Percentiles rank a stretch among this genome's conserved stretches.
phyloP scores from a whole-genome alignment of 805 yeast genomes.

The Phaffomyces thermotolerans region DNA sequence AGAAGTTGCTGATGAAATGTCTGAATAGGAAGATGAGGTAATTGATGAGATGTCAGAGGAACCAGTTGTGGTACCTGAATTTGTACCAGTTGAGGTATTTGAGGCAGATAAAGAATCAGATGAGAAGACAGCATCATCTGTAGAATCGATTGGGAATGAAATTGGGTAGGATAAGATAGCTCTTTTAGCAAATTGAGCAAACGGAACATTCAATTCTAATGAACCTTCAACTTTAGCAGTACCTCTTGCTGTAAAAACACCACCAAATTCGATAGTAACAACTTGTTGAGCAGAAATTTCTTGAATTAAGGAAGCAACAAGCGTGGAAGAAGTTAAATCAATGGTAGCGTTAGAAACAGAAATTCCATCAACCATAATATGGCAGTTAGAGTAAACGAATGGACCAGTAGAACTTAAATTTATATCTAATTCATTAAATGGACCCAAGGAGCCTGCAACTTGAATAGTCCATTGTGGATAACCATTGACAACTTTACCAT shows the following conservation, averaged over 20 bases:
- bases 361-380: neutral
- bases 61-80: neutral
- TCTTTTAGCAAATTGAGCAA: neutral
- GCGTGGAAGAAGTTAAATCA: neutral
- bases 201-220: neutral
- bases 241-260: neutral
- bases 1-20: neutral
- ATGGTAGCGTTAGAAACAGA: neutral
- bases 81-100: neutral
- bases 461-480: neutral
- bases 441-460: neutral
- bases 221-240: neutral
- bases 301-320: neutral
- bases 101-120: neutral
- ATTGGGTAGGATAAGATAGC: neutral
- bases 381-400: neutral
- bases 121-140: neutral
- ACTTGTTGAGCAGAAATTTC: neutral
- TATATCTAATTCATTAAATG: neutral
- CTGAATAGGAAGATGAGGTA: neutral
- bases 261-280: neutral
- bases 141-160: neutral
- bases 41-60: neutral
- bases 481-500: neutral
- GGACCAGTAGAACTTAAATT: neutral